Evolutionary conservation across 192 early-diverging fungal species (phyloP).

Genomic region (Cladochytrium replicatum): DNA sequence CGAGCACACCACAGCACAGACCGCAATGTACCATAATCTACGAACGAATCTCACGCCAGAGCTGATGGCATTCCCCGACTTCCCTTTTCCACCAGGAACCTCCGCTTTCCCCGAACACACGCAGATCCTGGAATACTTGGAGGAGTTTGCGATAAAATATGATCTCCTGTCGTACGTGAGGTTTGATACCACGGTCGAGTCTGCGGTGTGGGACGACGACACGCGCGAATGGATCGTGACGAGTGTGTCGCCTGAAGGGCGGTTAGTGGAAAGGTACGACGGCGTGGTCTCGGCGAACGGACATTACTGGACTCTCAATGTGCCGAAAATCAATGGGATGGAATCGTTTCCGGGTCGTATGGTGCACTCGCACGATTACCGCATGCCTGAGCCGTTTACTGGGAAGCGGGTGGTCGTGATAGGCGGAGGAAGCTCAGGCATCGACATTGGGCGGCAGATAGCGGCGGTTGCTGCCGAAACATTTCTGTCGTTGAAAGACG

Average conservation of each 20-base stretch:
- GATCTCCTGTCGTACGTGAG: not conserved
- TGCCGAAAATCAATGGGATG: conserved; percentile 3
- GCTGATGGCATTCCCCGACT: conserved; percentile 10
- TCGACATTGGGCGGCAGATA: conserved; percentile 40
- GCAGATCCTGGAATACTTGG: conserved; percentile 8
- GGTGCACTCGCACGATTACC: not conserved
- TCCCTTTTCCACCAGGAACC: conserved; percentile 12
- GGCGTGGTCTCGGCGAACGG: conserved; percentile 18
- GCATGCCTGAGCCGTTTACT: not conserved
- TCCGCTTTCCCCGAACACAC: conserved; percentile 10
- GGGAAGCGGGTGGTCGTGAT: conserved; percentile 36
- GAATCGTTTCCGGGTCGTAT: not conserved
- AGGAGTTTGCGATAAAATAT: not conserved
- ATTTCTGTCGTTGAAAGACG: conserved; percentile 23
- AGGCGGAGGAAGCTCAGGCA: conserved; percentile 41
- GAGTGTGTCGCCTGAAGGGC: not conserved
- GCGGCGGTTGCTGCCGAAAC: conserved; percentile 21
- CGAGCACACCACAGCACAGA: not conserved
- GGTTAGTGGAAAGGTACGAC: not conserved
- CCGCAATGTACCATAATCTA: conserved; percentile 17
- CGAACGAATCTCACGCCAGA: conserved; percentile 14
- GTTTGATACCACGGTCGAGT: not conserved
- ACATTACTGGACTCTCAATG: conserved; percentile 12
- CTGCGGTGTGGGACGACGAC: not conserved
- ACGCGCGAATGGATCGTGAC: not conserved